Percentiles rank a stretch among this genome's conserved stretches.
These are phyloP conservation scores for Colletotrichum siamense DNA, from an alignment of 2,329 filamentous ascomycete genomes.

Conservation along the genomic window DNA sequence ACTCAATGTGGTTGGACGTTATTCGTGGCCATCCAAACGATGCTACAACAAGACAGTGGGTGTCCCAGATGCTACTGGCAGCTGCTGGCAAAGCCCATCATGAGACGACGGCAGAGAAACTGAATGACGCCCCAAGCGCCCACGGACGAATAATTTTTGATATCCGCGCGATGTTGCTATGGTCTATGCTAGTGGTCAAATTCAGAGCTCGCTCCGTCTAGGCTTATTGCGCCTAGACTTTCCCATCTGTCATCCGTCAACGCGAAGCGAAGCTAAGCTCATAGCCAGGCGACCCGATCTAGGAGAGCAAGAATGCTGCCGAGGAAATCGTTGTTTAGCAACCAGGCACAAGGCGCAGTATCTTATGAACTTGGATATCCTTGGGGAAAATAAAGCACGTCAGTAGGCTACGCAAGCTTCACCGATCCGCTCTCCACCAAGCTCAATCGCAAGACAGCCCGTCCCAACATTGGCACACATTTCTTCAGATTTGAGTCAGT, in stretches of 20 bases:
- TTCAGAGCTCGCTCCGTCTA: not conserved
- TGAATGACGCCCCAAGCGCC: not conserved
- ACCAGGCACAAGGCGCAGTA: not conserved
- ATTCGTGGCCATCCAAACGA: not conserved
- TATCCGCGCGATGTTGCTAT: not conserved
- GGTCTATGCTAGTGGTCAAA: not conserved
- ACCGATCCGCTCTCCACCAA: not conserved
- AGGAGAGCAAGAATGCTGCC: not conserved
- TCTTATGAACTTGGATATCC: not conserved
- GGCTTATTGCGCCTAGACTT: not conserved
- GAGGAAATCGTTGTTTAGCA: not conserved
- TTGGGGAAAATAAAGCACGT: not conserved
- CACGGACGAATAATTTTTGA: not conserved
- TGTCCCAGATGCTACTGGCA: constrained; percentile 7
- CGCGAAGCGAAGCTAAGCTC: not conserved
- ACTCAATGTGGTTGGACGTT: not conserved
- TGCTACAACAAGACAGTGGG: not conserved
- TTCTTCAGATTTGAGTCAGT: not conserved
- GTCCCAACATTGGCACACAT: not conserved
- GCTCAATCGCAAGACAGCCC: not conserved
- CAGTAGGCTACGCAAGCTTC: not conserved
- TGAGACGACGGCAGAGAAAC: not conserved
- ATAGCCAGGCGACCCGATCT: not conserved
- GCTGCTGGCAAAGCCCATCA: not conserved
- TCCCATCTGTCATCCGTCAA: not conserved